Percentiles rank a stretch among this genome's conserved stretches.
Evolutionary conservation across 2,329 filamentous ascomycete species (phyloP).

Genomic region (Rugonectria rugulosa): DNA sequence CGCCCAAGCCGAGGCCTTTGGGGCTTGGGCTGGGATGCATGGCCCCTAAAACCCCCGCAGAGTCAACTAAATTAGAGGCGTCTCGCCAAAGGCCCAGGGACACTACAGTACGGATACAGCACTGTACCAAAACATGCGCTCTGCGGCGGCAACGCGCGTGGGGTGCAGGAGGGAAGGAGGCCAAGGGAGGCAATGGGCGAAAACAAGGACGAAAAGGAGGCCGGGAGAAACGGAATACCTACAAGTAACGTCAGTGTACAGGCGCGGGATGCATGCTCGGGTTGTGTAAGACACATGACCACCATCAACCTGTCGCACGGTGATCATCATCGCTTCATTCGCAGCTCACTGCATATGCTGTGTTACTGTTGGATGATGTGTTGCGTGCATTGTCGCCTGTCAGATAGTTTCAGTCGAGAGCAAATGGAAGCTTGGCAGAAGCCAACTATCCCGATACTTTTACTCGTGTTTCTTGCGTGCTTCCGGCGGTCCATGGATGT

Average conservation of each 20-base stretch:
- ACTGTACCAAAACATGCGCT: conserved; percentile 8
- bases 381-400: conserved; percentile 3
- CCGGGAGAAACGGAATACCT: conserved; percentile 13
- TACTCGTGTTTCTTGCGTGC: too few species aligned
- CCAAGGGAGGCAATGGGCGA: conserved; percentile 18
- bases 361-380: neutral
- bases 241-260: neutral
- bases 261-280: neutral
- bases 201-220: neutral
- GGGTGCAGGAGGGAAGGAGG: conserved; percentile 20
- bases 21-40: conserved; percentile 21
- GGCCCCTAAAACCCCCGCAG: conserved; percentile 36
- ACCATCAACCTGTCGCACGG: neutral
- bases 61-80: conserved; percentile 33
- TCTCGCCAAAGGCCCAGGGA: conserved; percentile 19
- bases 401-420: neutral
- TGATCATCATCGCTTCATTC: conserved; percentile 3
- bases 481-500: too few species aligned
- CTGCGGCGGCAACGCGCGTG: conserved; percentile 27
- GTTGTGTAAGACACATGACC: conserved; percentile 4
- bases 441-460: neutral
- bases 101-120: conserved; percentile 2
- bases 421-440: conserved; percentile 10
- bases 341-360: neutral
- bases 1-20: conserved; percentile 13